Evolutionary conservation across 2,329 filamentous ascomycete genomes (phyloP), one percentile per base, ranked within the genome.

Genomic region (Dothistroma septosporum): DNA sequence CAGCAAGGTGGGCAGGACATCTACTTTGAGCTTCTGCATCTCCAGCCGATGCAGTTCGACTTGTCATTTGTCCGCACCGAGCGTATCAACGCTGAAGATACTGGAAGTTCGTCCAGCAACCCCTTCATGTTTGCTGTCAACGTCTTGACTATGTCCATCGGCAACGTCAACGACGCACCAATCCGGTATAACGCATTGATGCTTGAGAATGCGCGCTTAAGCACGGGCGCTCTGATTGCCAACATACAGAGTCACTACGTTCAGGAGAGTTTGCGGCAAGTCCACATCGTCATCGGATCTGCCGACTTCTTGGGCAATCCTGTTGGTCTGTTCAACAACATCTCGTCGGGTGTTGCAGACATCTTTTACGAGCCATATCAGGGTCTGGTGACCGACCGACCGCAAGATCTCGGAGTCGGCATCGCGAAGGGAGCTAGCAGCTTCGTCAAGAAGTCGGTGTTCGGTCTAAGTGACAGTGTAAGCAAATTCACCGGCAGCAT

Each of bases 341-440:
- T 99, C 76, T 96, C 91, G 69, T 99, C 94, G 50, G 94, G 95
- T 69, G 91, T 99, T 57, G 92, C 91, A 21, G 94, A 97, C 74
- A 96, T 99, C 73, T 99, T 99, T 79, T 99, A 99, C 80, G 95
- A 99, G 75, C 94, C 94, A 41, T 99, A 99, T 78, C 94, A 99
- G 79, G 91, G 95, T 22, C 85, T 99, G 53, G 95, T 99, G 74
- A 96, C 92, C 0, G 94, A 99, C 74, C 86, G 90, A 67, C 95
- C 94, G 1, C 93, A 97, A 75, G 93, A 99, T 66, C 87, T 99
- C 58, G 95, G 94, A 21, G 82, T 96, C 46, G 94, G 94, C 19
- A 96, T 99, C 64, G 95, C 94, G 37, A 97, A 97, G 76, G 94
- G 94, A 44, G 94, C 95, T 11, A 93, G 92, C 0, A 96, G 91